Evolutionary conservation across 192 early-diverging fungal genomes (phyloP).

Genomic region (Coemansia sp.): DNA sequence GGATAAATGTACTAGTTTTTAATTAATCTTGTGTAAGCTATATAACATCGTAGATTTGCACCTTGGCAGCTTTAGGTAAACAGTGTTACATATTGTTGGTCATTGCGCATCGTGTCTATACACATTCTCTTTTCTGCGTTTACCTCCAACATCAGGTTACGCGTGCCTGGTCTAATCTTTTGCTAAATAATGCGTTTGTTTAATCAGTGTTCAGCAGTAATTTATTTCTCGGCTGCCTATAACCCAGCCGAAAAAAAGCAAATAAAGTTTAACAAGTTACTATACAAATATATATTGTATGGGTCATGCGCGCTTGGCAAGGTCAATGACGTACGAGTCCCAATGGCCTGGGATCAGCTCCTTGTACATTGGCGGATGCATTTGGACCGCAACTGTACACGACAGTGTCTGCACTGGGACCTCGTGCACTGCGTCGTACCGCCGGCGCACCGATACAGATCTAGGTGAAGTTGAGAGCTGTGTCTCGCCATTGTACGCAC

Average conservation of each 20-base stretch:
- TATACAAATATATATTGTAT: background rate
- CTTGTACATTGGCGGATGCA: slow-evolving; percentile 35
- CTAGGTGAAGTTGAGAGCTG: background rate
- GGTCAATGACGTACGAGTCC: slow-evolving; percentile 30
- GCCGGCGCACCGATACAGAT: slow-evolving; percentile 25
- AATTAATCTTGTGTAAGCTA: too few relatives aligned
- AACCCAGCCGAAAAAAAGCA: background rate
- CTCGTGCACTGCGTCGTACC: slow-evolving; percentile 27
- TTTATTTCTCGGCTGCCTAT: too few relatives aligned
- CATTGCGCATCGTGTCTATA: background rate
- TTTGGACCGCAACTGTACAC: slow-evolving; percentile 48
- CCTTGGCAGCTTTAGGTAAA: too few relatives aligned
- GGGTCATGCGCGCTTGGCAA: slow-evolving; percentile 15
- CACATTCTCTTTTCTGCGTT: background rate
- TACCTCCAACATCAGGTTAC: too few relatives aligned
- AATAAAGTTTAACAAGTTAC: too few relatives aligned
- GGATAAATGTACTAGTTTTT: too few relatives aligned
- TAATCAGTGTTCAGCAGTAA: too few relatives aligned
- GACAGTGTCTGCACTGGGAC: slow-evolving; percentile 38
- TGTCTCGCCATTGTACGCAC: background rate
- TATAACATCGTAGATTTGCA: too few relatives aligned
- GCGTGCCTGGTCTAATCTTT: too few relatives aligned
- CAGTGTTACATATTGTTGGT: too few relatives aligned
- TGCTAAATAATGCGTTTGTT: too few relatives aligned
- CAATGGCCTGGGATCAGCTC: slow-evolving; percentile 9